Evolutionary conservation across 306 rosid genomes (phyloP).

Genomic region (Inga leiocalycina): DNA sequence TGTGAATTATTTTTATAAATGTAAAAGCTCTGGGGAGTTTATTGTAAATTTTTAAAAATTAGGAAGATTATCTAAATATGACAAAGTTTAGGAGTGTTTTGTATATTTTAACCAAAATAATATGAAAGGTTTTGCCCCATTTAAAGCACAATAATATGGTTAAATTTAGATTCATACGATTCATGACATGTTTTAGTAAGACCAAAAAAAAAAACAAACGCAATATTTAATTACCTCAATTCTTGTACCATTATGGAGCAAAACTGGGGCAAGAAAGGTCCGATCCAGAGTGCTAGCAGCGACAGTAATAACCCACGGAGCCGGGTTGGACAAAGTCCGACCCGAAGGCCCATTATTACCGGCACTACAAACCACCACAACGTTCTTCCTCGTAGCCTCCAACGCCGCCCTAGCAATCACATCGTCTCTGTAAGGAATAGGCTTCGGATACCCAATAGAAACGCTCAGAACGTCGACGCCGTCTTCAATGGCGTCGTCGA

Average conservation of each 20-base stretch:
- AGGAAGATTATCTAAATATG: too few species aligned
- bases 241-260: constrained; percentile 51
- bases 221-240: constrained; percentile 50
- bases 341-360: constrained; percentile 81
- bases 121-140: not conserved
- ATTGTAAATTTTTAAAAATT: too few species aligned
- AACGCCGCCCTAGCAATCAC: constrained; percentile 67
- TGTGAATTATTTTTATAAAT: too few species aligned
- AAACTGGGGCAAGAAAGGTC: constrained; percentile 57
- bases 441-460: constrained; percentile 57
- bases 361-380: constrained; percentile 86
- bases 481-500: constrained; percentile 88
- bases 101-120: too few species aligned
- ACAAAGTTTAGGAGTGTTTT: too few species aligned
- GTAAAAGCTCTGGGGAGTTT: too few species aligned
- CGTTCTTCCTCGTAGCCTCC: constrained; percentile 66
- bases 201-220: not conserved
- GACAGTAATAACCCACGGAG: constrained; percentile 93
- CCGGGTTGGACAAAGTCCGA: constrained; percentile 56
- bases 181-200: too few species aligned
- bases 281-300: constrained; percentile 85
- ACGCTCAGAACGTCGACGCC: constrained; percentile 78
- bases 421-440: constrained; percentile 56
- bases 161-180: not conserved
- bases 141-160: too few species aligned